Evolutionary conservation across 1,284 basidiomycete species (phyloP), one percentile per base, ranked within the genome.

Genomic region (Cutaneotrichosporon sp.): DNA sequence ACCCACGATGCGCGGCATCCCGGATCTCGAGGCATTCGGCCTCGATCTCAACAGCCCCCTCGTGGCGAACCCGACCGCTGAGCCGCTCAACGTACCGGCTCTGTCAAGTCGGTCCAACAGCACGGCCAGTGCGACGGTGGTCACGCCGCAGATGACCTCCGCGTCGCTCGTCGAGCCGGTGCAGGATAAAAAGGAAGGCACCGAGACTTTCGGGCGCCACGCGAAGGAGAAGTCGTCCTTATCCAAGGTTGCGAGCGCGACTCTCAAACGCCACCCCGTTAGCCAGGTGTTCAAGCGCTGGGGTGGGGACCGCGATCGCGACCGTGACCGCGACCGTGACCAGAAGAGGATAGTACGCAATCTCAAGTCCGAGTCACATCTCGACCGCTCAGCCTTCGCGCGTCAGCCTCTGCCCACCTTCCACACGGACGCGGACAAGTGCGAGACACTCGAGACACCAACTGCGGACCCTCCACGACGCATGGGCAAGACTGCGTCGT

Each of bases 311-410:
- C 31, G 17, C 22, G 33, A 37, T 10, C 31, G 17, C 22, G 33
- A 37, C 12, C 17, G 34, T 9, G 35, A 14, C 19, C 5, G 24
- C 17, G 19, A 29, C 5, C 31, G 48, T 49, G 14, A 32, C 39
- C 39, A 42, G 26, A 50, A 48, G 27, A 54, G 61, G 16, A 49
- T 59, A 33, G 34, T 31, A 16, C 64, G 67, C 31, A 66, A 67
- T n/a, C n/a, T n/a, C n/a, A n/a, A n/a, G 46, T 70, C 67, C 37
- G 69, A 71, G 44, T 64, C 65, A 16, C 67, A 67, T 37, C 55
- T 71, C 22, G 27, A 32, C 3, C 32, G 17, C 12, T 16, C 16
- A 20, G 12, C 25, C 32, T 5, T 22, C 31, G 31, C 16, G 16
- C 26, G 19, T 7, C 12, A 20, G 17, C 38, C 17, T 14, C 19